Evolutionary conservation across 2,329 filamentous ascomycete species (phyloP), one percentile per base, ranked within the genome.

Genomic region (Cytospora leucostoma): DNA sequence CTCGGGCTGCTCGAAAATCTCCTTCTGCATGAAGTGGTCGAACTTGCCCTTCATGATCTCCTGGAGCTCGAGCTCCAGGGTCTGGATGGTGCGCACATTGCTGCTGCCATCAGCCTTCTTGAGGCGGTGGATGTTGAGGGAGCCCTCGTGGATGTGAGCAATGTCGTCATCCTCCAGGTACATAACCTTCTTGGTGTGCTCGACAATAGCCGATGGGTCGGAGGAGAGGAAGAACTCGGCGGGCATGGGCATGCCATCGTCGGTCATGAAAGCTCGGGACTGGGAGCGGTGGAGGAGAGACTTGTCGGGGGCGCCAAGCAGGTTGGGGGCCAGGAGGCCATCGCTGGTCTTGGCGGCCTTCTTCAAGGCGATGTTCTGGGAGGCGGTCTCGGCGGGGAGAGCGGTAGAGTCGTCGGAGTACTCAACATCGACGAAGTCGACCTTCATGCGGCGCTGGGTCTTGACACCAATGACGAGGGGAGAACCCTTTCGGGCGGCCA

Each of bases 11-110:
- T 99, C 95, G 78, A 99, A 99, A 74, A 99, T 99, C 79, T 99
- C 95, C 88, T 99, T 99, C 79, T 99, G 95, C 95, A 99, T 99
- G 85, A 97, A 99, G 83, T 99, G 95, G 78, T 99, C 95, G 80
- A 98, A 99, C 77, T 95, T 96, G 79, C 95, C 95, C 89, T 99
- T 99, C 95, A 99, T 99, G 80, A 99, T 99, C 84, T 99, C 93
- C 83, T 99, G 95, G 68, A 99, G 89, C 84, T 99, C 93, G 57
- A 99, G 91, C 84, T 99, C 95, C 62, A 99, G 87, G 62, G 95
- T 99, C 85, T 99, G 95, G 77, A 99, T 99, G 72, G 91, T 92
- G 77, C 95, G 93, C 71, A 98, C 93, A 75, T 98, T 97, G 80
- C 92, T 96, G 75, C 91, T 93, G 70, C 94, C 94, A 76, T 98